Conservation (phyloP, 2,329 filamentous ascomycete genomes). For the Harringtonia lauricola region DNA sequence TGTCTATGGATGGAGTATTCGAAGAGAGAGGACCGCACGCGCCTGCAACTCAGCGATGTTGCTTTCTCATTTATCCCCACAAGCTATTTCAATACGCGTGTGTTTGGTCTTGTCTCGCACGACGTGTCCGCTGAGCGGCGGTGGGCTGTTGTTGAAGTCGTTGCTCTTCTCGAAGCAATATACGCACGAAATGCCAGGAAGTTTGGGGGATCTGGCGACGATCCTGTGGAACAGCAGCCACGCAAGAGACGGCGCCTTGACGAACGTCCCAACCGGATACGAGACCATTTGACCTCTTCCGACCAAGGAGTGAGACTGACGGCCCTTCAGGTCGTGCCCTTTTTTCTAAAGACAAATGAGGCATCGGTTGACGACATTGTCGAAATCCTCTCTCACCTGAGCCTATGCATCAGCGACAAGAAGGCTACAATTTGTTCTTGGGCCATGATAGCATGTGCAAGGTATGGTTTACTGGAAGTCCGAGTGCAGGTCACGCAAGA, state of each 20-base stretch:
- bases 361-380: constrained; percentile 39
- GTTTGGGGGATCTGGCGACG: constrained; percentile 13
- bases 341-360: constrained; percentile 36
- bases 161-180: constrained; percentile 46
- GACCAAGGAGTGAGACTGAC: constrained; percentile 34
- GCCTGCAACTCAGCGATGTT: constrained; percentile 70
- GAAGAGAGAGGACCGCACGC: constrained; percentile 56
- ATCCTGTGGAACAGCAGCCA: constrained; percentile 30
- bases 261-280: constrained; percentile 32
- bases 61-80: constrained; percentile 38
- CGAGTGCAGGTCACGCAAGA: constrained; percentile 14
- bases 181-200: constrained; percentile 19
- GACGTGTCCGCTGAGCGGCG: constrained; percentile 44
- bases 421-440: constrained; percentile 58
- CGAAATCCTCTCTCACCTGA: constrained; percentile 46
- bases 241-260: constrained; percentile 39
- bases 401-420: constrained; percentile 56
- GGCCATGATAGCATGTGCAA: constrained; percentile 73
- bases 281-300: constrained; percentile 33
- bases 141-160: constrained; percentile 47
- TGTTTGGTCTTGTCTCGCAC: constrained; percentile 43
- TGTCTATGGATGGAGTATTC: constrained; percentile 70
- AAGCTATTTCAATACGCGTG: constrained; percentile 33
- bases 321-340: constrained; percentile 46
- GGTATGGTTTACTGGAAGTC: constrained; percentile 41